A percentile compares a stretch with the other conserved stretches of the same genome.
Evolutionary conservation across 108 stramenopile species (phyloP).

Genomic region (Cyclotella choctawhatcheeana): DNA sequence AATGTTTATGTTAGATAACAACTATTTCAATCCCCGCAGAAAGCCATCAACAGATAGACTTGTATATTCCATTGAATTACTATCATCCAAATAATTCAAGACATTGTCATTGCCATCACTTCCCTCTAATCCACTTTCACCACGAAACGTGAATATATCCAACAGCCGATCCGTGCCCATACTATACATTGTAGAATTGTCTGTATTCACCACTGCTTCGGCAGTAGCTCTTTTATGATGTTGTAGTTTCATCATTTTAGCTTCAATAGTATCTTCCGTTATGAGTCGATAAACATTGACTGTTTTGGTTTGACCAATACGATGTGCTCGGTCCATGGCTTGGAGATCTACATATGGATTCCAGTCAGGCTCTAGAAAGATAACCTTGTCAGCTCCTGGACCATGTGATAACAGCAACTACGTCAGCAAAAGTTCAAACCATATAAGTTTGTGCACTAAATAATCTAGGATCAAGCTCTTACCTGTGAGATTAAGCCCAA

Average conservation of each 20-base stretch:
- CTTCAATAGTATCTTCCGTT: constrained; percentile 88
- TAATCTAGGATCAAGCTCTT: constrained; percentile 9
- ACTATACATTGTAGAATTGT: constrained; percentile 88
- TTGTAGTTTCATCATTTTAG: constrained; percentile 87
- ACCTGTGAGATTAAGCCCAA: constrained; percentile 89
- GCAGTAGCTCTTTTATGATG: constrained; percentile 73
- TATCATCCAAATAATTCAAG: constrained; percentile 46
- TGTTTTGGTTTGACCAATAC: constrained; percentile 78
- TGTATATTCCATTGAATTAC: constrained; percentile 25
- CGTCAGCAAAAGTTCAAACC: not conserved
- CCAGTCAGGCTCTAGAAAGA: constrained; percentile 86
- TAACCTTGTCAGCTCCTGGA: constrained; percentile 81
- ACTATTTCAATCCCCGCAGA: constrained; percentile 34
- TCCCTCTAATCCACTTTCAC: constrained; percentile 4
- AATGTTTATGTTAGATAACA: too few relatives aligned
- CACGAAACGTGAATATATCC: constrained; percentile 76
- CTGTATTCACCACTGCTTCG: constrained; percentile 83
- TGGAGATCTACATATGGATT: constrained; percentile 85
- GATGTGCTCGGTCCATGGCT: constrained; percentile 77
- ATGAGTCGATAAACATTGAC: constrained; percentile 95
- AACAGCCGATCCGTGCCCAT: constrained; percentile 89
- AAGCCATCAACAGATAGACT: constrained; percentile 40
- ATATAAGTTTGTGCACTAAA: not conserved
- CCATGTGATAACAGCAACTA: too few relatives aligned
- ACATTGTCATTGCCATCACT: constrained; percentile 32